phyloP scores from a whole-genome alignment of 2,329 filamentous ascomycete species.

The Fusarium keratoplasticum region DNA sequence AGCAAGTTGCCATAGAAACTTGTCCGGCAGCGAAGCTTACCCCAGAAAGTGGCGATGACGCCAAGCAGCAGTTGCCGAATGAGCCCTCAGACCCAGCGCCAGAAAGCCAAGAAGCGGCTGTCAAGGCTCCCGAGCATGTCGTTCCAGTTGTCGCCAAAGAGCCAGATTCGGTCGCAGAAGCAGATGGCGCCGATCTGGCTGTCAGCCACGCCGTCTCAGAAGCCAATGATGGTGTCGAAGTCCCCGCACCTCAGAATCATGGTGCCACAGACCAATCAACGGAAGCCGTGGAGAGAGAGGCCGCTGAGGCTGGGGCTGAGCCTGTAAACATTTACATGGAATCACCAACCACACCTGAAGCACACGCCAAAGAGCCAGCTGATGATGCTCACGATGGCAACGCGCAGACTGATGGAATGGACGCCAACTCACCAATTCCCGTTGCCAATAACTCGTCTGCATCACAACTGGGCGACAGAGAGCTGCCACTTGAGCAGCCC shows the following conservation, averaged over 20 bases:
- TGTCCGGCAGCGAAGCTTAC: background rate
- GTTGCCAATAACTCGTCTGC: background rate
- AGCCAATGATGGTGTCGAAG: constrained; percentile 2
- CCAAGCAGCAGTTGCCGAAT: background rate
- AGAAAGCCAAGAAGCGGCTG: background rate
- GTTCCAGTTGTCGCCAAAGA: background rate
- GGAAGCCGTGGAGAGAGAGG: background rate
- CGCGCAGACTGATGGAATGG: constrained; percentile 24
- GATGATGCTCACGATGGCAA: constrained; percentile 22
- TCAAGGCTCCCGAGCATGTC: background rate
- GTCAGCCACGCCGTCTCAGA: constrained; percentile 7
- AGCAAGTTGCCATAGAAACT: background rate
- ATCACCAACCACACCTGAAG: constrained; percentile 6
- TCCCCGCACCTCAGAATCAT: constrained; percentile 9
- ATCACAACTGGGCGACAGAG: background rate
- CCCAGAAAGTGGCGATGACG: background rate
- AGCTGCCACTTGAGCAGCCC: background rate
- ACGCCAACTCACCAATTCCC: constrained; percentile 9
- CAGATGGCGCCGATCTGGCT: background rate
- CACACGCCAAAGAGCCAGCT: constrained; percentile 8
- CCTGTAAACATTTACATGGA: constrained; percentile 16
- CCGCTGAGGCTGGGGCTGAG: constrained; percentile 6
- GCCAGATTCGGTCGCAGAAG: background rate
- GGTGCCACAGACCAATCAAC: constrained; percentile 27
- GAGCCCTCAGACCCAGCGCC: background rate